Evolutionary conservation across 2,329 filamentous ascomycete genomes (phyloP).

Genomic region (Verticillium nubilum): DNA sequence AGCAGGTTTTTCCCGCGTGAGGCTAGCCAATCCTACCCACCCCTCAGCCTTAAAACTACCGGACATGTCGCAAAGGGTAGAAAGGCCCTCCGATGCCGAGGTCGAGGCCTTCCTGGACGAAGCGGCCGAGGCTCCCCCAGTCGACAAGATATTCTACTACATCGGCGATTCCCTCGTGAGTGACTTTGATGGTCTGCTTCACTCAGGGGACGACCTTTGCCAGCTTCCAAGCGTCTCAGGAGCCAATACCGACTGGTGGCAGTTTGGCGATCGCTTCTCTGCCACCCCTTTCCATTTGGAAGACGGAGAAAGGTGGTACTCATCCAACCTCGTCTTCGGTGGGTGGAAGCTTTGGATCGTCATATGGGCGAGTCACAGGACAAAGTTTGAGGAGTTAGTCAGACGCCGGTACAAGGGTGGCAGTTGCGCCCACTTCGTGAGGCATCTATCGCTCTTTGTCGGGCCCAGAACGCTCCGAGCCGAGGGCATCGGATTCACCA

Average conservation of each 20-base stretch:
- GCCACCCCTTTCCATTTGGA: constrained; percentile 4
- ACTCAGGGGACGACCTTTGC: constrained; percentile 1
- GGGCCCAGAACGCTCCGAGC: constrained; percentile 1
- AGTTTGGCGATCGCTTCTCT: not conserved
- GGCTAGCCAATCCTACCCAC: no score
- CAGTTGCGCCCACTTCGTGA: constrained; percentile 4
- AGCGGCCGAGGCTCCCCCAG: not conserved
- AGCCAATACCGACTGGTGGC: constrained; percentile 1
- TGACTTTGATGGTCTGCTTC: constrained; percentile 1
- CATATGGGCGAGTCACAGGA: not conserved
- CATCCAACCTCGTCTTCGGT: constrained; percentile 1
- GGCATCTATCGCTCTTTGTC: constrained; percentile 5
- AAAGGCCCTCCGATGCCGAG: not conserved
- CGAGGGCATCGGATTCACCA: constrained; percentile 3
- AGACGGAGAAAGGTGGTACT: not conserved
- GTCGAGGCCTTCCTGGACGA: constrained; percentile 1
- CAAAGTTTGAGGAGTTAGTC: constrained; percentile 4
- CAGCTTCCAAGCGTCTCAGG: not conserved
- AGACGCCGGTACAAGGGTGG: not conserved
- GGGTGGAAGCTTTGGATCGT: constrained; percentile 7
- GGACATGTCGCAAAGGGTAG: no score
- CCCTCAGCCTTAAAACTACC: no score
- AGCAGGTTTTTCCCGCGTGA: no score
- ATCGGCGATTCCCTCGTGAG: constrained; percentile 1
- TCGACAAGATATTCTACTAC: constrained; percentile 3